These are phyloP conservation scores for Euphrasia arctica DNA, from an alignment of 305 asterid species.

Conservation along the genomic window DNA sequence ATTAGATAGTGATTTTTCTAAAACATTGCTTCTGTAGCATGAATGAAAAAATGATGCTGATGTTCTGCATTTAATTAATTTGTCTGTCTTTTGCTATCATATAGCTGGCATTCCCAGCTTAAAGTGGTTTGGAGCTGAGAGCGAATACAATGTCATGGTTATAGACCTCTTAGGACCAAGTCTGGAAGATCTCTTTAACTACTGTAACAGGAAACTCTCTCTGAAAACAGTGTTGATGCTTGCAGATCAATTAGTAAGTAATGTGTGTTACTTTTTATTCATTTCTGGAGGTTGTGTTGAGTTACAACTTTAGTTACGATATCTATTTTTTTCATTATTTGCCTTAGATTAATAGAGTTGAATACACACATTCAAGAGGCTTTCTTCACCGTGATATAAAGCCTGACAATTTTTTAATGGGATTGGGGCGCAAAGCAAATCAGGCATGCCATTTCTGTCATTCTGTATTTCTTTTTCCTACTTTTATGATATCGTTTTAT, in stretches of 20 bases:
- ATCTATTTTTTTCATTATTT: slow-evolving; percentile 16
- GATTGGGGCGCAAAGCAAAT: slow-evolving; percentile 67
- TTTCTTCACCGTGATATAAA: slow-evolving; percentile 68
- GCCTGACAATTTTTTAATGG: slow-evolving; percentile 69
- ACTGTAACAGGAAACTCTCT: slow-evolving; percentile 55
- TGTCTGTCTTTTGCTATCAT: slow-evolving; percentile 24
- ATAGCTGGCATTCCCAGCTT: slow-evolving; percentile 54
- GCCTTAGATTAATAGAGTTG: slow-evolving; percentile 53
- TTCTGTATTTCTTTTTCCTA: slow-evolving; percentile 11
- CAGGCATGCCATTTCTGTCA: slow-evolving; percentile 40
- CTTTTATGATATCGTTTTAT: slow-evolving; percentile 4
- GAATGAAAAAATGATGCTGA: slow-evolving; percentile 4
- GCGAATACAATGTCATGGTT: slow-evolving; percentile 49
- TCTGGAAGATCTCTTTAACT: slow-evolving; percentile 61
- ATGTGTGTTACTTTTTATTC: slow-evolving; percentile 5
- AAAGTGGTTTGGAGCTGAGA: slow-evolving; percentile 58
- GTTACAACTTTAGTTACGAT: slow-evolving; percentile 12
- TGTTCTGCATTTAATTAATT: slow-evolving; percentile 10
- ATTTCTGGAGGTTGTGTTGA: slow-evolving; percentile 21
- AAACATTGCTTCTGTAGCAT: slow-evolving; percentile 11
- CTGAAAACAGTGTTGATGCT: slow-evolving; percentile 60
- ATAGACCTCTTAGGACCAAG: slow-evolving; percentile 67
- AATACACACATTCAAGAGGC: slow-evolving; percentile 56
- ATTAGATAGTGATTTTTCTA: slow-evolving; percentile 1
- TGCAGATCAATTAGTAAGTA: slow-evolving; percentile 62